A percentile compares a stretch with the other conserved stretches of the same genome.
phyloP scores from a whole-genome alignment of 345 rosid genomes.

The Limnanthes douglasii region DNA sequence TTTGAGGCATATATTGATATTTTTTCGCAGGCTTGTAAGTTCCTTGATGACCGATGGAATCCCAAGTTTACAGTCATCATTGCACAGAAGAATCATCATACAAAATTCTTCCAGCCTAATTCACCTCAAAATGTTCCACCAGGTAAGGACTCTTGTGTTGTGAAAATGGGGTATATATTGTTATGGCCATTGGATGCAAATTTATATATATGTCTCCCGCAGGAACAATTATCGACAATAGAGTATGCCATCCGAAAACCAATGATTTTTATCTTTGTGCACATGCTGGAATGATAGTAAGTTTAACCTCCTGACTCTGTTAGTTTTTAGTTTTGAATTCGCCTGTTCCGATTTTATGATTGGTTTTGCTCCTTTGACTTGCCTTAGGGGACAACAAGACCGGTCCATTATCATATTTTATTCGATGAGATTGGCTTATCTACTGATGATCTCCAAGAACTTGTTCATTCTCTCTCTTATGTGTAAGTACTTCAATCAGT shows the following conservation, averaged over 20 bases:
- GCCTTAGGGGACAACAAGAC: conserved; percentile 57
- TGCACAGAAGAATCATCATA: conserved; percentile 87
- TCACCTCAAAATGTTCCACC: conserved; percentile 80
- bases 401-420: too few species aligned
- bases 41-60: conserved; percentile 45
- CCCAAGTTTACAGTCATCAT: conserved; percentile 74
- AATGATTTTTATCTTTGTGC: conserved; percentile 86
- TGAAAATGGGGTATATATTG: too few species aligned
- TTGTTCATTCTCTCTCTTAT: too few species aligned
- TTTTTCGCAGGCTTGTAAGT: conserved; percentile 98
- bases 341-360: neutral
- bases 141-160: conserved; percentile 17
- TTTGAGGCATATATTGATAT: too few species aligned
- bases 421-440: too few species aligned
- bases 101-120: conserved; percentile 60
- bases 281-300: conserved; percentile 87
- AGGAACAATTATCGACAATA: conserved; percentile 71
- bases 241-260: conserved; percentile 59
- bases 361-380: neutral
- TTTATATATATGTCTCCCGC: conserved; percentile 1
- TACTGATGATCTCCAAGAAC: too few species aligned
- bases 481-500: too few species aligned
- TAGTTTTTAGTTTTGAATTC: neutral
- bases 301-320: conserved; percentile 11
- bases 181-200: too few species aligned